phyloP scores from a whole-genome alignment of 495 filamentous ascomycete species.

The Hypoxylon subgilvum region DNA sequence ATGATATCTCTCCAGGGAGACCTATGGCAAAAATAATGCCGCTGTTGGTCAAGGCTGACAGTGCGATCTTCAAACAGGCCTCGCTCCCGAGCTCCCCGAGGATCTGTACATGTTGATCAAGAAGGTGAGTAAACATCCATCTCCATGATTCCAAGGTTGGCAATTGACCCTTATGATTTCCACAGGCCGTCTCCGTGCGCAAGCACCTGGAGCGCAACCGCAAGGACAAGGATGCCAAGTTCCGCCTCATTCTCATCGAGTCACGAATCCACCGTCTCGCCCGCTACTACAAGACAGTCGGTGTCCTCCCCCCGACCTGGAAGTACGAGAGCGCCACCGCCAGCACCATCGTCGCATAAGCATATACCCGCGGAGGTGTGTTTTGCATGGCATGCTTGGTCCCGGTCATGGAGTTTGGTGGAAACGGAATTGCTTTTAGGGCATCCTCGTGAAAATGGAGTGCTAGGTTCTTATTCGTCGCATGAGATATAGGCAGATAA shows the following conservation, averaged over 20 bases:
- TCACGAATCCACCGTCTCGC: slow-evolving; percentile 98
- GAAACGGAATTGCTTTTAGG: slow-evolving; percentile 40
- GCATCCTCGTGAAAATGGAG: slow-evolving; percentile 27
- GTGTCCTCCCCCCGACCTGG: slow-evolving; percentile 97
- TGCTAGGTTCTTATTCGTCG: slow-evolving; percentile 28
- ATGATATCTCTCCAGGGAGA: slow-evolving; percentile 28
- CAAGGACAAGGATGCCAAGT: slow-evolving; percentile 99
- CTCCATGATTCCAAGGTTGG: not conserved
- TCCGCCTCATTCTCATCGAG: slow-evolving; percentile 99
- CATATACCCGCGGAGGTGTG: slow-evolving; percentile 24
- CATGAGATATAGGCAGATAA: slow-evolving; percentile 36
- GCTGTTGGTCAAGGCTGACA: slow-evolving; percentile 98
- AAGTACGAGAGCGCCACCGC: slow-evolving; percentile 83
- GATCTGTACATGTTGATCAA: slow-evolving; percentile 95
- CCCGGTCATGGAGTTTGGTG: slow-evolving; percentile 43
- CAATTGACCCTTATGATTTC: slow-evolving; percentile 40
- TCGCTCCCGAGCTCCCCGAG: slow-evolving; percentile 96
- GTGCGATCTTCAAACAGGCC: slow-evolving; percentile 87
- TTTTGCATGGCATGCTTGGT: slow-evolving; percentile 35
- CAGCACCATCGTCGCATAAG: slow-evolving; percentile 70
- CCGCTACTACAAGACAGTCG: slow-evolving; percentile 96
- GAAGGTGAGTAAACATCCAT: slow-evolving; percentile 70
- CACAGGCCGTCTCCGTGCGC: slow-evolving; percentile 92
- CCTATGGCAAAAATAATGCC: slow-evolving; percentile 56
- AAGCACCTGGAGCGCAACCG: slow-evolving; percentile 99